A percentile compares a stretch with the other conserved stretches of the same genome.
Conservation (phyloP, 2,329 filamentous ascomycete species). For the Magnaporthiopsis poae region DNA sequence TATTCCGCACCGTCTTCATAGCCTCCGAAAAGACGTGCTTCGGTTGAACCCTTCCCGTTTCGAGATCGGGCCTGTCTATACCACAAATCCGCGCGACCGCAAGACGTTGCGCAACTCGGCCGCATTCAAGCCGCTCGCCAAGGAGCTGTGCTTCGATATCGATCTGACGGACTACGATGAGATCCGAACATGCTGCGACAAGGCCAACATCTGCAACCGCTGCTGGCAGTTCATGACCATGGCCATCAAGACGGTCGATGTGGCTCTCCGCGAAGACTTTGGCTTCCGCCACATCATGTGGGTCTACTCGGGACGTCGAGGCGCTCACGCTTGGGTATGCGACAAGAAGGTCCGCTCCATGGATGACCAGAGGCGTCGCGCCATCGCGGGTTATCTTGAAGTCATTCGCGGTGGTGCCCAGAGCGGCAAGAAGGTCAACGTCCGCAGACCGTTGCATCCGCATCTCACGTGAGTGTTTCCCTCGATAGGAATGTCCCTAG, state of each 20-base stretch:
- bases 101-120: constrained; percentile 74
- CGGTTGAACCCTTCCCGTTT: constrained; percentile 84
- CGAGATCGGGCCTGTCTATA: constrained; percentile 97
- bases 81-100: constrained; percentile 82
- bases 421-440: constrained; percentile 75
- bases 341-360: constrained; percentile 76
- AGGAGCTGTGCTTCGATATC: constrained; percentile 97
- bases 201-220: constrained; percentile 83
- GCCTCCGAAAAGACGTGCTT: constrained; percentile 82
- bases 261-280: constrained; percentile 82
- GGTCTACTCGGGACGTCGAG: constrained; percentile 95
- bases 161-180: constrained; percentile 98
- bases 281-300: constrained; percentile 94
- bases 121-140: constrained; percentile 76
- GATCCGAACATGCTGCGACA: constrained; percentile 86
- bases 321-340: constrained; percentile 96
- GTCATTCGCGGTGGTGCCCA: constrained; percentile 79
- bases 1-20: constrained; percentile 21
- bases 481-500: too few species aligned
- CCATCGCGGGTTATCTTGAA: constrained; percentile 82
- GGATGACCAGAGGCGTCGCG: constrained; percentile 74
- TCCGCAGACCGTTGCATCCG: constrained; percentile 77
- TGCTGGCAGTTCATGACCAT: constrained; percentile 98
- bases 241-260: constrained; percentile 88
- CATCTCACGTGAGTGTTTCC: constrained; percentile 53